phyloP scores from a whole-genome alignment of 129 eudicot species.

The Artemisia argyi region DNA sequence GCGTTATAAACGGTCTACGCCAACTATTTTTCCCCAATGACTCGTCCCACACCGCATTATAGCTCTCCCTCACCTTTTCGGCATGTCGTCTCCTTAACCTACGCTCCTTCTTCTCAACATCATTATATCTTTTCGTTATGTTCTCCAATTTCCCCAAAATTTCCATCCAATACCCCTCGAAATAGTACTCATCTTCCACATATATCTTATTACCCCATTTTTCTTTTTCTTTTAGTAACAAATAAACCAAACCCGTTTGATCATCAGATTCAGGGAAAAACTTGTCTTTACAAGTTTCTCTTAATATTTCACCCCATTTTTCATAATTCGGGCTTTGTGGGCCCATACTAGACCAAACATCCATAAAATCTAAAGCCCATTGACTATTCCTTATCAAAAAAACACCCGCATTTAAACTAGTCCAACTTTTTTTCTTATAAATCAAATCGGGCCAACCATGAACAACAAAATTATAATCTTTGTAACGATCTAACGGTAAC shows the following conservation, averaged over 20 bases:
- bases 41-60: constrained; percentile 49
- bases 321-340: constrained; percentile 63
- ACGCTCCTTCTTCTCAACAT: constrained; percentile 45
- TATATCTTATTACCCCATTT: constrained; percentile 70
- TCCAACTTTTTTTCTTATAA: constrained; percentile 66
- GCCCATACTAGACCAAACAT: constrained; percentile 72
- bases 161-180: constrained; percentile 86
- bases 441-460: constrained; percentile 64
- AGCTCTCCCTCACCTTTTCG: constrained; percentile 60
- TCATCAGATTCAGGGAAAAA: constrained; percentile 67
- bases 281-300: constrained; percentile 54
- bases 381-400: constrained; percentile 71
- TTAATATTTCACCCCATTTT: constrained; percentile 60
- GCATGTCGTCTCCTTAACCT: constrained; percentile 62
- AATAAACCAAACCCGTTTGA: constrained; percentile 67
- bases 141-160: constrained; percentile 52
- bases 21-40: constrained; percentile 39
- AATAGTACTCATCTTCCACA: constrained; percentile 63
- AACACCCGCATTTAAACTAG: constrained; percentile 79
- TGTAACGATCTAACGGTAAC: constrained; percentile 61
- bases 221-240: constrained; percentile 56
- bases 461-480: constrained; percentile 16
- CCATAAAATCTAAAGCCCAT: constrained; percentile 82
- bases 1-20: constrained; percentile 75
- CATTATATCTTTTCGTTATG: constrained; percentile 34